phyloP scores from a whole-genome alignment of 495 filamentous ascomycete genomes.

The Aspergillus bertholletiae region DNA sequence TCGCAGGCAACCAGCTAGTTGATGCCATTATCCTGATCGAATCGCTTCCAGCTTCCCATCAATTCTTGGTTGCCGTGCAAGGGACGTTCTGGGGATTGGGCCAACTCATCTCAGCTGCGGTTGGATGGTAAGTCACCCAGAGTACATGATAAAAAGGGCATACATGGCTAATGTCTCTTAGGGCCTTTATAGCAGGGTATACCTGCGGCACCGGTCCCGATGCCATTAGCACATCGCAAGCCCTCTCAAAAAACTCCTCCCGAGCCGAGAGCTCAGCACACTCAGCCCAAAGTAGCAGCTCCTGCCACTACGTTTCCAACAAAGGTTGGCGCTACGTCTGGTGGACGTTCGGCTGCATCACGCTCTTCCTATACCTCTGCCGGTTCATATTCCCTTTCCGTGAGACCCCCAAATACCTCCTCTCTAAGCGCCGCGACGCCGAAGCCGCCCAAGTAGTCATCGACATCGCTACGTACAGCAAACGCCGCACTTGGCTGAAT shows the following conservation, averaged over 20 bases:
- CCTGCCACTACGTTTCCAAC: conserved; percentile 33
- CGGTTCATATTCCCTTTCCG: conserved; percentile 54
- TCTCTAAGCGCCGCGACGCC: conserved; percentile 17
- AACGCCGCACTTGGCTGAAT: conserved; percentile 21
- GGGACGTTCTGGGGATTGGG: conserved; percentile 19
- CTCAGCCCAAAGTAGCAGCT: conserved; percentile 6
- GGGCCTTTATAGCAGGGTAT: conserved; percentile 27
- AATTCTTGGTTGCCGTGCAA: conserved; percentile 24
- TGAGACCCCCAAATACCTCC: conserved; percentile 24
- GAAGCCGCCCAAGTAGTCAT: conserved; percentile 23
- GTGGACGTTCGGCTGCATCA: conserved; percentile 27
- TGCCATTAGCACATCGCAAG: conserved; percentile 12
- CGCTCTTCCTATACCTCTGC: conserved; percentile 22
- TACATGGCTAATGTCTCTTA: too few species aligned
- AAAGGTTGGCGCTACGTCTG: conserved; percentile 25
- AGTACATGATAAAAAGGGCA: neutral
- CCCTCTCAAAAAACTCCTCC: conserved; percentile 1
- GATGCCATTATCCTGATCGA: conserved; percentile 20
- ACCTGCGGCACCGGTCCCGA: conserved; percentile 34
- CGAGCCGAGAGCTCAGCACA: neutral
- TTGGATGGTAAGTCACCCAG: conserved; percentile 19
- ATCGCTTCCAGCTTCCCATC: conserved; percentile 22
- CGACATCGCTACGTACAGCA: conserved; percentile 21
- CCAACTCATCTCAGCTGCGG: conserved; percentile 15
- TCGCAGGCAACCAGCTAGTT: conserved; percentile 21